These are phyloP conservation scores for Onygenales sp. DNA, from an alignment of 2,329 filamentous ascomycete genomes.

Conservation along the genomic window DNA sequence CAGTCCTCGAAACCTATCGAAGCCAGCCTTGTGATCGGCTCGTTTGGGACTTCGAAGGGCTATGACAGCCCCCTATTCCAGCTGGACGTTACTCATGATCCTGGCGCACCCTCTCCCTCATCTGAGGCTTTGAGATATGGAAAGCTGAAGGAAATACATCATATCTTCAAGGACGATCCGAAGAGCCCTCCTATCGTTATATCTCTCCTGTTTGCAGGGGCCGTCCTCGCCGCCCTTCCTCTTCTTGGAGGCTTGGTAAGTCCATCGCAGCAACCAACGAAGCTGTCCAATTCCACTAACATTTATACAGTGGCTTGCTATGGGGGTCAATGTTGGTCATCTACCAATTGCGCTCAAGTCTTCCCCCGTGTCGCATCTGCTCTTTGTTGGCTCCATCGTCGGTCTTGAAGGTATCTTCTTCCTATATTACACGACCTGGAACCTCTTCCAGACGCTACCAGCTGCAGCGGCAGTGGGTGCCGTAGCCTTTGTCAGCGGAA, in stretches of 20 bases:
- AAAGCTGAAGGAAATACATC: constrained; percentile 74
- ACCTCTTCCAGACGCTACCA: constrained; percentile 79
- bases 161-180: constrained; percentile 75
- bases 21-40: constrained; percentile 76
- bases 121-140: constrained; percentile 73
- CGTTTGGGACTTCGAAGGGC: constrained; percentile 65
- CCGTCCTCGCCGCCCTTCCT: constrained; percentile 65
- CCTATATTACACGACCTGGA: constrained; percentile 89
- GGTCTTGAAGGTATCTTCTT: constrained; percentile 89
- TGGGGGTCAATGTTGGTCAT: constrained; percentile 78
- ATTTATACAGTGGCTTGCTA: constrained; percentile 57
- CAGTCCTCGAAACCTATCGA: constrained; percentile 57
- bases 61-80: constrained; percentile 65
- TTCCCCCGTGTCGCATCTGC: constrained; percentile 68
- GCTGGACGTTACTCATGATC: constrained; percentile 55
- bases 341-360: constrained; percentile 62
- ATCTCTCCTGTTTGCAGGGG: constrained; percentile 65
- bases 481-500: constrained; percentile 76
- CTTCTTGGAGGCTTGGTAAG: constrained; percentile 61
- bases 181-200: constrained; percentile 72
- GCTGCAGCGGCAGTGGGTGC: constrained; percentile 57
- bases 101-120: constrained; percentile 48
- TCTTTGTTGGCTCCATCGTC: constrained; percentile 81
- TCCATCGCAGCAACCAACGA: constrained; percentile 9
- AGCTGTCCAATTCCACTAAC: constrained; percentile 5